A percentile compares a stretch with the other conserved stretches of the same genome.
Conservation (phyloP, 192 early-diverging fungal genomes). For the Gigaspora rosea region DNA sequence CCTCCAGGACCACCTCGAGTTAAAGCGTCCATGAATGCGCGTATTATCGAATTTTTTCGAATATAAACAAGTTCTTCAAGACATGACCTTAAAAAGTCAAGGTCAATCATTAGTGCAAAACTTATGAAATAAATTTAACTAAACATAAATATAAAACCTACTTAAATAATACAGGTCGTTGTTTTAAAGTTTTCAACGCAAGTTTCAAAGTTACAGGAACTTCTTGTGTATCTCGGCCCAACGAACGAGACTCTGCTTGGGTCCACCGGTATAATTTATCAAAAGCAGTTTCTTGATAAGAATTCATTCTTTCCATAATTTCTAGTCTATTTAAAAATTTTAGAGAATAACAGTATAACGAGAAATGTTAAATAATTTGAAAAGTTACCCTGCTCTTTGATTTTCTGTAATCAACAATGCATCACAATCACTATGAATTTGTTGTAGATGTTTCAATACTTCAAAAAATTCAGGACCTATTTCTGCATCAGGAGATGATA, state of each 20-base stretch:
- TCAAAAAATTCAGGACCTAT: constrained; percentile 71
- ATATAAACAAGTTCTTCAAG: constrained; percentile 75
- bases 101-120: neutral
- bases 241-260: constrained; percentile 62
- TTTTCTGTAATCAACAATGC: constrained; percentile 71
- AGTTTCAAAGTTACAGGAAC: constrained; percentile 61
- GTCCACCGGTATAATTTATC: constrained; percentile 79
- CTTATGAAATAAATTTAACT: neutral
- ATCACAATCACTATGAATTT: constrained; percentile 75
- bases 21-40: constrained; percentile 73
- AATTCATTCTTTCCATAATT: constrained; percentile 74
- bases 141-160: constrained; percentile 36
- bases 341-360: neutral
- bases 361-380: neutral
- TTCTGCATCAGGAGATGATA: constrained; percentile 54
- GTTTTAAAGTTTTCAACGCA: constrained; percentile 67
- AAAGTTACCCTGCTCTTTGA: constrained; percentile 69
- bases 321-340: constrained; percentile 51
- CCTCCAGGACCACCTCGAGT: constrained; percentile 76
- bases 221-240: constrained; percentile 72
- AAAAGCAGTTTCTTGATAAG: constrained; percentile 72
- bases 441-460: constrained; percentile 64
- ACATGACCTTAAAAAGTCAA: constrained; percentile 51
- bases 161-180: constrained; percentile 76
- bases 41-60: constrained; percentile 62